Base-by-base conservation (phyloP, 1,284 basidiomycete species). In the Trametes polyzona region DNA sequence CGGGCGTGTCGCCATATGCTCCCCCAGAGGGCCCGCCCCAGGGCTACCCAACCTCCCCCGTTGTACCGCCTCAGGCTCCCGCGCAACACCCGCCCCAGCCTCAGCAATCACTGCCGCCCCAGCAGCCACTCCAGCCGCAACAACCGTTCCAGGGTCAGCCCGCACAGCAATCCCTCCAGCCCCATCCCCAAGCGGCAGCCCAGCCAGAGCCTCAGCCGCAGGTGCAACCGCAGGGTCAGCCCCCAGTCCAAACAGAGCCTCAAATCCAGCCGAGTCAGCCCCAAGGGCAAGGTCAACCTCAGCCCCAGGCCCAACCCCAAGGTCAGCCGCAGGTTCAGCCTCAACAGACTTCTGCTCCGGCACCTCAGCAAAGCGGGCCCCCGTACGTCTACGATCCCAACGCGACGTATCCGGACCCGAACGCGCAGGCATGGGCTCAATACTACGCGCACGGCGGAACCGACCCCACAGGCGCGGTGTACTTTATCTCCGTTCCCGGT, bases 401-500 rank as follows among this genome's bases (percentile, higher is more conserved):
- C 36, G 74, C 74, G 27, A 82, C 80, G 16, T 92, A 92, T 64
- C 69, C 82, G 4, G 89, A 92, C 66, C 79, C 83, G 33, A 90
- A 90, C 62, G 88, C 85, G 8, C 88, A 91, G 65, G 87, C 87
- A 0, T 92, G 90, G 90, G 90, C 89, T 4, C 81, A 84, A 62
- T 93, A 92, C 69, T 92, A 92, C 66, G 83, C 84, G 0, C 82
- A 87, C 55, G 90, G 90, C 24, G 89, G 90, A 3, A 82, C 72
- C 35, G 90, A 91, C 61, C 71, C 77, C 0, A 82, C 86, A 2
- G 90, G 90, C 7, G 76, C 84, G 10, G 86, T 92, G 32, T 92
- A 92, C 72, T 92, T 92, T 66, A 70, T 87, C 51, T 84, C 82
- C 3, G 83, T 92, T 2, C 90, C 89, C 7, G 88, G 88, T 3